A percentile compares a stretch with the other conserved stretches of the same genome.
These are phyloP conservation scores for Wallacemonas sp. DNA, from an alignment of 208 protist species.

Conservation along the genomic window DNA sequence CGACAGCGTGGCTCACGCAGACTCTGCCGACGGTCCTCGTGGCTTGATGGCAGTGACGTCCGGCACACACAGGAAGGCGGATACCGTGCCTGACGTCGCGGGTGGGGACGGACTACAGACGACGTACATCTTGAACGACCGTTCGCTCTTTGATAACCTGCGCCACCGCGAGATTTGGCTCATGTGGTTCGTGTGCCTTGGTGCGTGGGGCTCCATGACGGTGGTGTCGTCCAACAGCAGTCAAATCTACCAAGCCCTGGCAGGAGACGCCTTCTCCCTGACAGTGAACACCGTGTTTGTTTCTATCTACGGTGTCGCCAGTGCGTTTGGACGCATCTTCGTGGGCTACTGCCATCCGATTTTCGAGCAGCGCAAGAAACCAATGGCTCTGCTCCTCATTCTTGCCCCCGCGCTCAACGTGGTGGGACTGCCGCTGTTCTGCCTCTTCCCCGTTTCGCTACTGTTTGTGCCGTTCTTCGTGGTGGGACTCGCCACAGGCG, in stretches of 20 bases:
- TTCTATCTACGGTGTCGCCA: conserved; percentile 75
- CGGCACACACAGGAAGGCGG: background rate
- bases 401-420: conserved; percentile 65
- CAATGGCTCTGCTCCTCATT: conserved; percentile 37
- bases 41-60: background rate
- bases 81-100: background rate
- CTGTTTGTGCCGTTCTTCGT: conserved; percentile 75
- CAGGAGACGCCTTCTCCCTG: conserved; percentile 52
- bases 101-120: background rate
- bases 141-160: conserved; percentile 52
- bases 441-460: conserved; percentile 20
- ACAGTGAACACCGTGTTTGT: conserved; percentile 75
- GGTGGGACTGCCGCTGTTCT: conserved; percentile 59
- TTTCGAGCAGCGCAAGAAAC: conserved; percentile 31
- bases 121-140: conserved; percentile 37
- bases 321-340: conserved; percentile 71
- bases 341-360: conserved; percentile 52
- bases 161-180: conserved; percentile 65
- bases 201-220: conserved; percentile 72
- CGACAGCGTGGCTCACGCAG: conserved; percentile 6
- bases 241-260: conserved; percentile 70
- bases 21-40: background rate
- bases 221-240: conserved; percentile 76
- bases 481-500: conserved; percentile 67
- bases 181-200: conserved; percentile 84